Percentiles rank a stretch among this genome's conserved stretches.
phyloP scores from a whole-genome alignment of 83 land plant species.

The Picea abies region DNA sequence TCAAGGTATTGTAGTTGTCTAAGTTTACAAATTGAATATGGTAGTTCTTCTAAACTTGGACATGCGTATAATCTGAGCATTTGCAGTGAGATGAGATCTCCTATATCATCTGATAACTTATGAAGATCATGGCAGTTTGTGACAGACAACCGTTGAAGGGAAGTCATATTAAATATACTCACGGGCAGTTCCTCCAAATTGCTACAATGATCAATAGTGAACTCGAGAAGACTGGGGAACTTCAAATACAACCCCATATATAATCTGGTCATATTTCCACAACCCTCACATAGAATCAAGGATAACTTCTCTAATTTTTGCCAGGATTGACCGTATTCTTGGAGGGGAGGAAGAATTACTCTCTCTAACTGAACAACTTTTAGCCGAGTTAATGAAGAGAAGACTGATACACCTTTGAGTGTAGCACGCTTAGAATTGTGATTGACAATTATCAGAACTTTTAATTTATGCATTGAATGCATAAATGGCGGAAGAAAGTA shows the following conservation, averaged over 20 bases:
- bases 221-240: slow-evolving; percentile 45
- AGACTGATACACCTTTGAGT: slow-evolving; percentile 35
- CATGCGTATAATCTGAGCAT: slow-evolving; percentile 49
- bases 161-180: slow-evolving; percentile 28
- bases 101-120: slow-evolving; percentile 40
- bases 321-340: slow-evolving; percentile 1
- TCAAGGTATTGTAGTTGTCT: slow-evolving; percentile 41
- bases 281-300: slow-evolving; percentile 43
- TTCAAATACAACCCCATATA: too few relatives aligned
- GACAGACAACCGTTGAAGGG: slow-evolving; percentile 43
- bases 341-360: slow-evolving; percentile 24
- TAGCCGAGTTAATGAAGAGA: slow-evolving; percentile 31
- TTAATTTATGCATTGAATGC: slow-evolving; percentile 45
- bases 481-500: slow-evolving; percentile 67
- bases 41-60: slow-evolving; percentile 39
- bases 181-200: slow-evolving; percentile 45
- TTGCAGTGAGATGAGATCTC: slow-evolving; percentile 31
- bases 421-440: slow-evolving; percentile 24
- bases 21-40: slow-evolving; percentile 38
- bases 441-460: slow-evolving; percentile 47
- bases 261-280: slow-evolving; percentile 13
- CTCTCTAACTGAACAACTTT: slow-evolving; percentile 57
- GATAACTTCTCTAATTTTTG: slow-evolving; percentile 20
- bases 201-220: slow-evolving; percentile 58
- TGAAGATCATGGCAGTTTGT: slow-evolving; percentile 51